These are phyloP conservation scores for Salix brachista DNA, from an alignment of 345 rosid genomes.

Conservation along the genomic window DNA sequence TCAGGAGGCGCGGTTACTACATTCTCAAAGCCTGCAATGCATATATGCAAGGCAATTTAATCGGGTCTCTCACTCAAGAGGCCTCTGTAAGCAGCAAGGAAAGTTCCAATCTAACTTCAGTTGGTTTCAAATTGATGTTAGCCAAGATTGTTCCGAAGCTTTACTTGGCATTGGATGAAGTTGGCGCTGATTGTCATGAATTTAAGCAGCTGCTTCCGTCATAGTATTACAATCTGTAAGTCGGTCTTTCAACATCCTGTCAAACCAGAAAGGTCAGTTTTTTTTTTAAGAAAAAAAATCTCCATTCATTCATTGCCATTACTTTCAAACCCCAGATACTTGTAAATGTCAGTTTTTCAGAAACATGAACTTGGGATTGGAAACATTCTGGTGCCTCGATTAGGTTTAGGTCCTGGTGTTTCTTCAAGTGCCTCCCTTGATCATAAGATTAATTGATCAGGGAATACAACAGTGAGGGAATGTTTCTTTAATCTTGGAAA, in stretches of 20 bases:
- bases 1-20: conserved; percentile 74
- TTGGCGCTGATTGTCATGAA: conserved; percentile 51
- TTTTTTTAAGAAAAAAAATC: background rate
- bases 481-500: conserved; percentile 1
- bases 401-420: conserved; percentile 31
- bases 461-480: conserved; percentile 14
- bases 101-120: conserved; percentile 62
- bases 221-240: conserved; percentile 5
- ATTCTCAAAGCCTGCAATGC: conserved; percentile 92
- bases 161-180: conserved; percentile 48
- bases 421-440: conserved; percentile 16
- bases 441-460: conserved; percentile 18
- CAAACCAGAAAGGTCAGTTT: conserved; percentile 26
- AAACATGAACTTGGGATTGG: background rate
- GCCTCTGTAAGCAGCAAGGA: conserved; percentile 44
- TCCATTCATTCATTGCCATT: conserved; percentile 10
- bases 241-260: background rate
- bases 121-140: conserved; percentile 93
- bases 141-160: conserved; percentile 84
- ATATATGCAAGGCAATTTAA: conserved; percentile 83
- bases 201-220: conserved; percentile 50
- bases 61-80: conserved; percentile 79
- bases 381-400: conserved; percentile 11
- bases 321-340: conserved; percentile 13
- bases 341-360: conserved; percentile 19